Percentiles rank a stretch among this genome's conserved stretches.
These are phyloP conservation scores for Aspergillus funiculosus DNA, from an alignment of 495 filamentous ascomycete genomes.

Conservation along the genomic window DNA sequence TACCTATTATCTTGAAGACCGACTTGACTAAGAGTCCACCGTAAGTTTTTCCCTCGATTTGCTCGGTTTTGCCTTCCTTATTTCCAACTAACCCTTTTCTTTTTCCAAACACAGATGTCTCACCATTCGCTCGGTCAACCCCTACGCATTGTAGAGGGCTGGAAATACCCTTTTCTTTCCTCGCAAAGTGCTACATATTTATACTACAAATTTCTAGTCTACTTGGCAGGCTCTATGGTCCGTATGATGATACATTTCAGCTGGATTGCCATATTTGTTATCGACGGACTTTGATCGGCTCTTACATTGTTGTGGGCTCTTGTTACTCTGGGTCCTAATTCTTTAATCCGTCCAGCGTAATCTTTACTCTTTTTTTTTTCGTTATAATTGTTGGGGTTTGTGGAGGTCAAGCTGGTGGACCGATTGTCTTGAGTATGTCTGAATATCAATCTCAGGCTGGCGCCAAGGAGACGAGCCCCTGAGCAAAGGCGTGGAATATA, in stretches of 20 bases:
- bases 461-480: slow-evolving; percentile 1
- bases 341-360: slow-evolving; percentile 26
- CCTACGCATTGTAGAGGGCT: slow-evolving; percentile 69
- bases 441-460: slow-evolving; percentile 9
- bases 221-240: slow-evolving; percentile 7
- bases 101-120: slow-evolving; percentile 80
- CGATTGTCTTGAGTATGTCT: slow-evolving; percentile 9
- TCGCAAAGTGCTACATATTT: slow-evolving; percentile 22
- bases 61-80: not conserved
- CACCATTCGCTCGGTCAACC: slow-evolving; percentile 95
- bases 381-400: slow-evolving; percentile 16
- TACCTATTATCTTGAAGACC: slow-evolving; percentile 95
- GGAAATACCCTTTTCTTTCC: slow-evolving; percentile 16
- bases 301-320: slow-evolving; percentile 5
- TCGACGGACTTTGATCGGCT: slow-evolving; percentile 11
- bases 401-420: slow-evolving; percentile 10
- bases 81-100: slow-evolving; percentile 18
- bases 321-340: slow-evolving; percentile 14
- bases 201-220: slow-evolving; percentile 15
- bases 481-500: slow-evolving; percentile 10
- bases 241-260: slow-evolving; percentile 21
- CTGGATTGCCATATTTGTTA: slow-evolving; percentile 29
- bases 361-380: slow-evolving; percentile 14
- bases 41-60: slow-evolving; percentile 53
- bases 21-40: slow-evolving; percentile 98